Evolutionary conservation across 257 asterid genomes (phyloP), one percentile per base, ranked within the genome.

Genomic region (Nicotiana otophora): DNA sequence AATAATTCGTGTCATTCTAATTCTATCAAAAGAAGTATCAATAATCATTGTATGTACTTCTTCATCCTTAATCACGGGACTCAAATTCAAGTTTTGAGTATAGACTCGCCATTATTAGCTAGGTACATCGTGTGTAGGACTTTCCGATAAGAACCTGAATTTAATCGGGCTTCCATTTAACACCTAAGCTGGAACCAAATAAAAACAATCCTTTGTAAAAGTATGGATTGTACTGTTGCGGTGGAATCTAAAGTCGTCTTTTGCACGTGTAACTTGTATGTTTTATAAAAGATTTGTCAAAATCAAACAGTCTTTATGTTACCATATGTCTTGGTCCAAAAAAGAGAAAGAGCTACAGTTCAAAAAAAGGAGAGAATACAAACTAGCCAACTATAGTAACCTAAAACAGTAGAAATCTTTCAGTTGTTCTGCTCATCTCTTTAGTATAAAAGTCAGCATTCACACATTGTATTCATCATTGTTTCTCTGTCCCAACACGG

Each of bases 91-190:
- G 51, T 42, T 42, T 42, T 42, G 51, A 8, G 3, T 8, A 42
- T 42, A 42, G 0, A 42, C 3, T 42, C 0, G 2, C 0, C 11
- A 42, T 42, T 42, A 42, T 42, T 42, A 42, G 1, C 3, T 42
- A 42, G 11, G 51, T 42, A 42, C 3, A 0, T 42, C 1, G 2
- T 42, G 51, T 8, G 51, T 42, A 0, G 10, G 3, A 39, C 0
- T 39, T 39, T 1, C 0, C 0, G 11, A 2, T 0, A 0, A 42
- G 1, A 42, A 2, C 0, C 2, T 42, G 1, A 42, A 42, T 42
- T 42, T 42, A 2, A 9, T 42, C 51, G 51, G 51, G 0, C 1
- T 8, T 0, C 0, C 0, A 42, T 42, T 42, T 42, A 42, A 42
- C 12, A 42, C 0, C 51, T 31, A 2, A 42, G 4, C 9, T 42